Base-by-base conservation (phyloP, 495 filamentous ascomycete species). In the Margaritispora aquatica region DNA sequence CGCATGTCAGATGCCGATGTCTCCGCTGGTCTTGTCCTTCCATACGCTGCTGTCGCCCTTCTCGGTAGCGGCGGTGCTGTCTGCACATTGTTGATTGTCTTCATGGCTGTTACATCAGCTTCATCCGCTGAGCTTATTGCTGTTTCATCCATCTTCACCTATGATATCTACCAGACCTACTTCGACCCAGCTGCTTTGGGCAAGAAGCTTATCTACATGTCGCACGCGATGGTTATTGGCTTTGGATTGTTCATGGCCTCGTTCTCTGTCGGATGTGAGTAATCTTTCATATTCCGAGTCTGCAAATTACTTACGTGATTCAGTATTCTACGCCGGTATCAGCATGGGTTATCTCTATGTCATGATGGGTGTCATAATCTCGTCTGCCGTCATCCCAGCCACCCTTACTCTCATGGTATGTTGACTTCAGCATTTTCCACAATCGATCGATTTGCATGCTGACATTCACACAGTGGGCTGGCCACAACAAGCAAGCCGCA, bases 331-430 rank as follows among this genome's bases (percentile, higher is more conserved):
- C 57, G 79, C 77, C 24, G 81, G 81, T 22, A 83, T 88, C 51
- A 81, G 80, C 34, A 87, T 88, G 82, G 86, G 86, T 8, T 88
- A 87, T 62, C 77, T 68, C 20, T 68, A 68, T 41, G 44, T 67
- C 1, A 59, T 66, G 60, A 68, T 68, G 65, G 65, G 65, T 31
- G 59, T 64, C 20, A 66, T 66, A 34, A 61, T 64, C 31, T 65
- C 62, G 20, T 68, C 66, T 15, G 63, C 66, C 4, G 66, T 68
- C 31, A 61, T 68, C 29, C 63, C 66, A 1, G 60, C 63, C 1
- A 62, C 63, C 9, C 29, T 65, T 2, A 63, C 63, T 10, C 51
- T 68, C 20, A 61, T 68, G 62, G 47, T 50, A 50, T 24, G 47
- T 50, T n/a, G n/a, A n/a, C n/a, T n/a, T n/a, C n/a, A n/a, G n/a